A percentile compares a stretch with the other conserved stretches of the same genome.
Conservation (phyloP, 495 filamentous ascomycete genomes). For the Penicillium cataractarum region DNA sequence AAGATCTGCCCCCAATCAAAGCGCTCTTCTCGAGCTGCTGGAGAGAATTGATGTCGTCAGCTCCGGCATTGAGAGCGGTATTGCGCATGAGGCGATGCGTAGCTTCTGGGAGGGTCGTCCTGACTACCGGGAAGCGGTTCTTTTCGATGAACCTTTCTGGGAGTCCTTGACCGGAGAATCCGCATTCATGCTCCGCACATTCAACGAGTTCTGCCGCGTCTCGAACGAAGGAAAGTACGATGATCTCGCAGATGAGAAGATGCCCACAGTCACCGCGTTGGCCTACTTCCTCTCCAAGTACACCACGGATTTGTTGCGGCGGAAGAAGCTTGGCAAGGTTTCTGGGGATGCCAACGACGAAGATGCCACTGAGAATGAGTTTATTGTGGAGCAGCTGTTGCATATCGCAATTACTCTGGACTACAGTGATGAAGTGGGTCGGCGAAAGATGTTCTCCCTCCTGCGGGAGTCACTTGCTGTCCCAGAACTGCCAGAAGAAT, state of each 20-base stretch:
- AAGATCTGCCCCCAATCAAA: conserved; percentile 64
- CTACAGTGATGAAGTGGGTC: conserved; percentile 92
- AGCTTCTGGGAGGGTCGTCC: conserved; percentile 94
- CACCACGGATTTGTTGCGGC: conserved; percentile 72
- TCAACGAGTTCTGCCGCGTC: conserved; percentile 86
- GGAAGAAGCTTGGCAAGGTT: conserved; percentile 58
- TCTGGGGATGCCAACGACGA: conserved; percentile 71
- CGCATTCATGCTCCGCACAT: conserved; percentile 83
- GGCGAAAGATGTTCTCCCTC: conserved; percentile 91
- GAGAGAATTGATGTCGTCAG: conserved; percentile 93
- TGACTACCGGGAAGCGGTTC: conserved; percentile 81
- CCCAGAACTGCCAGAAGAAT: conserved; percentile 87
- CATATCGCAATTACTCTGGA: conserved; percentile 90
- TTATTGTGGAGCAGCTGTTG: conserved; percentile 91
- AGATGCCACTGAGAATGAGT: conserved; percentile 83
- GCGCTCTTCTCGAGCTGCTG: conserved; percentile 83
- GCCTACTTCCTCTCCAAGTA: conserved; percentile 82
- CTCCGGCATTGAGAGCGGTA: conserved; percentile 85
- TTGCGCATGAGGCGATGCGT: conserved; percentile 88
- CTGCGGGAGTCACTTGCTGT: conserved; percentile 82
- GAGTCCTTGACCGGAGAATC: conserved; percentile 82
- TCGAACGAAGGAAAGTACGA: conserved; percentile 73
- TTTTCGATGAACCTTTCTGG: conserved; percentile 87
- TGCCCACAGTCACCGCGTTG: conserved; percentile 90
- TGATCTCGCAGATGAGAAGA: conserved; percentile 79